Percentiles rank a stretch among this genome's conserved stretches.
phyloP scores from a whole-genome alignment of 2,329 filamentous ascomycete genomes.

The Colletotrichum lini region DNA sequence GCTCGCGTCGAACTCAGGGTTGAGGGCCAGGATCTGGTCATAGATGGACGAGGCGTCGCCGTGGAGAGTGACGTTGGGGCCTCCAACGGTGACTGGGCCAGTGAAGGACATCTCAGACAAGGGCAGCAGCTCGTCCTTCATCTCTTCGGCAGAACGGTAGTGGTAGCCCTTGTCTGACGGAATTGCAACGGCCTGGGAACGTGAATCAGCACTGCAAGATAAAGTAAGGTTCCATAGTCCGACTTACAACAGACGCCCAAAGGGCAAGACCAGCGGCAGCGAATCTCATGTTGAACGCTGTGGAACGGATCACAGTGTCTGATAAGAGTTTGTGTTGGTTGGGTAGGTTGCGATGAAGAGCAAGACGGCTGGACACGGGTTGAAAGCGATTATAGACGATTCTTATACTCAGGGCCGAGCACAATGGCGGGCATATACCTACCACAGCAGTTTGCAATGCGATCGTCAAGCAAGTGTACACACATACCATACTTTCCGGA shows the following conservation, averaged over 20 bases:
- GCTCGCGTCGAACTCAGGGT: constrained; percentile 14
- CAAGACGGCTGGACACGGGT: not conserved
- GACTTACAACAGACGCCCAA: constrained; percentile 15
- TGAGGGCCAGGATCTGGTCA: constrained; percentile 23
- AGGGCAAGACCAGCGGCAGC: constrained; percentile 1
- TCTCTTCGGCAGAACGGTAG: constrained; percentile 16
- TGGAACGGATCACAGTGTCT: not conserved
- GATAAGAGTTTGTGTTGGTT: not conserved
- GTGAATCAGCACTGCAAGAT: not conserved
- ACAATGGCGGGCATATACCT: not conserved
- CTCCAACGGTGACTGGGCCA: constrained; percentile 19
- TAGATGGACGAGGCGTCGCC: constrained; percentile 30
- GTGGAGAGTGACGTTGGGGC: constrained; percentile 25
- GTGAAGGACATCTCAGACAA: constrained; percentile 22
- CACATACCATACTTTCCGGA: too few relatives aligned
- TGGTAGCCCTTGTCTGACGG: constrained; percentile 4
- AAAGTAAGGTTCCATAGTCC: too few relatives aligned
- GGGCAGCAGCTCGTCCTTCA: not conserved
- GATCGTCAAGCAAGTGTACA: not conserved
- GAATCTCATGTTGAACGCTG: constrained; percentile 16
- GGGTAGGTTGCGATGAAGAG: not conserved
- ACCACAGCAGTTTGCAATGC: not conserved
- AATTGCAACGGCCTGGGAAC: not conserved
- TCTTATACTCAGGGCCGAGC: not conserved
- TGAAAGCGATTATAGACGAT: not conserved